phyloP scores from a whole-genome alignment of 306 rosid species.

The Astragalus membranaceus region DNA sequence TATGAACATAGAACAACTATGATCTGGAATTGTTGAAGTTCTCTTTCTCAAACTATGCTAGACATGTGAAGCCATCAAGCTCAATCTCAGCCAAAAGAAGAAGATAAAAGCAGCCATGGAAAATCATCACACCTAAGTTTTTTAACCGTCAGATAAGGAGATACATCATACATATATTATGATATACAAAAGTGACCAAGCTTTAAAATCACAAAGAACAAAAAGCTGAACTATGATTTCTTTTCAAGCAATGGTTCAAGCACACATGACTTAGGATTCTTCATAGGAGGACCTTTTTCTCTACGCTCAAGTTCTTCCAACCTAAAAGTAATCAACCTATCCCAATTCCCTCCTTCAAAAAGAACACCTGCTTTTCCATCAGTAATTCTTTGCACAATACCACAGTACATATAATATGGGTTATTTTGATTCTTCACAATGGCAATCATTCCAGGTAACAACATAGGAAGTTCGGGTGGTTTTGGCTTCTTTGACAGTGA shows the following conservation, averaged over 20 bases:
- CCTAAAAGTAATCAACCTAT: slow-evolving; percentile 60
- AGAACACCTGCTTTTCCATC: slow-evolving; percentile 38
- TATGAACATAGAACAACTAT: no score
- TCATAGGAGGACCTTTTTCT: slow-evolving; percentile 92
- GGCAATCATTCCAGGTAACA: slow-evolving; percentile 74
- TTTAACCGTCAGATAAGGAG: background rate
- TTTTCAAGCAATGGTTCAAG: slow-evolving; percentile 65
- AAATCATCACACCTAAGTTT: background rate
- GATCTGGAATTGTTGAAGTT: background rate
- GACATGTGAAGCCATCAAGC: no score
- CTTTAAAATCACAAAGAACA: background rate
- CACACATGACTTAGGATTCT: slow-evolving; percentile 51
- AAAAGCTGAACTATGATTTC: slow-evolving; percentile 26
- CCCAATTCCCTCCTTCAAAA: slow-evolving; percentile 42
- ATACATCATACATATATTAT: background rate
- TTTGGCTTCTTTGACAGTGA: slow-evolving; percentile 48
- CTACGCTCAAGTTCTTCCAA: slow-evolving; percentile 81
- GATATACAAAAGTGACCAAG: slow-evolving; percentile 24
- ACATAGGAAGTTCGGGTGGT: slow-evolving; percentile 38
- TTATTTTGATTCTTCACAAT: slow-evolving; percentile 53
- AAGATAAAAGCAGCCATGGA: background rate
- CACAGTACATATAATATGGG: slow-evolving; percentile 75
- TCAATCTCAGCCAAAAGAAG: no score
- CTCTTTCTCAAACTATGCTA: background rate
- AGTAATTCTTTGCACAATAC: slow-evolving; percentile 35